Evolutionary conservation across 2,329 filamentous ascomycete species (phyloP), one percentile per base, ranked within the genome.

Genomic region (Botrytis hyacinthi): DNA sequence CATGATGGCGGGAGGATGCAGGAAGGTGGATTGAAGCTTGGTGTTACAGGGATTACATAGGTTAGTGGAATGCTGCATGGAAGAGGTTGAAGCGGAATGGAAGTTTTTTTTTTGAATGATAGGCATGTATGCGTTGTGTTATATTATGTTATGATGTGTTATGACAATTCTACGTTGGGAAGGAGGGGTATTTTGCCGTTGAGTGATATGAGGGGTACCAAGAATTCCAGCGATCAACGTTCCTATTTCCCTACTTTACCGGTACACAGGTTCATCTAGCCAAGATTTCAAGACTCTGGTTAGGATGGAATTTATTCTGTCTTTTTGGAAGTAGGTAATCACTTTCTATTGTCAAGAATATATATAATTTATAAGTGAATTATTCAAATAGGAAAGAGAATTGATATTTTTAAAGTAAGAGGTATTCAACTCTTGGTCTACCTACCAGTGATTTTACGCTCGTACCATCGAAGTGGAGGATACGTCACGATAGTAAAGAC

Each of bases 401-500:
- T 14, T 51, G 4, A 44, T 42, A 18, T 42, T 42, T 8, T 51
- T 63, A 62, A 29, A 18, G 5, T 60, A 22, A 44, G 7, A 51
- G 10, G 44, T 51, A 16, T 16, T 16, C 12, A 60, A n/a, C 37
- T 22, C 40, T 40, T 32, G 40, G 48, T 35, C 62, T 76, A 77
- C 62, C 76, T 75, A 16, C 77, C 77, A 63, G 75, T 79, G 3
- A 74, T n/a, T 71, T 79, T 79, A 32, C 76, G 74, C 71, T 80
- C 79, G 60, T 78, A 79, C 73, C 75, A 80, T 46, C 79, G 75
- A 7, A 76, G 75, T 18, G 76, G 76, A 51, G 76, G 70, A 65
- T 81, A 80, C 26, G 79, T 76, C 29, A 79, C 40, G 14, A 80
- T 62, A 0, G 79, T 80, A 35, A 80, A 76, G 32, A 72, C 76